Conservation (phyloP, 1,284 basidiomycete species). For the Dichomitus squalens region DNA sequence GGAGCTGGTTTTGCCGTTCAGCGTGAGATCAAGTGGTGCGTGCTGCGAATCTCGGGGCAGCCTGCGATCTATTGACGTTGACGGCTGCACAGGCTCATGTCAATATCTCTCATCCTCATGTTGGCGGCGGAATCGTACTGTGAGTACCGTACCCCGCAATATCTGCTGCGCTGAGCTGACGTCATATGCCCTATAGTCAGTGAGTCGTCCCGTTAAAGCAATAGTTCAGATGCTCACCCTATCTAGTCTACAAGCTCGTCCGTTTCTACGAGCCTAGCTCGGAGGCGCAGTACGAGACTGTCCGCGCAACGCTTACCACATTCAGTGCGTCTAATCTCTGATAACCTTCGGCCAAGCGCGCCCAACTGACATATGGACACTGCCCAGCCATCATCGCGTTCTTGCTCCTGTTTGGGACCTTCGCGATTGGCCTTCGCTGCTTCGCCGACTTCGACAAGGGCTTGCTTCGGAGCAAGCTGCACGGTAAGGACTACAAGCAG, state of each 20-base stretch:
- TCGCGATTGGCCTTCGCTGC: slow-evolving; percentile 74
- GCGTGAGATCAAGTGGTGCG: slow-evolving; percentile 76
- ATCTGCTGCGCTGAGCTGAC: not conserved
- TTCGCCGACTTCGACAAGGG: slow-evolving; percentile 81
- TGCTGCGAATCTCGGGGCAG: not conserved
- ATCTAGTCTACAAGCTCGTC: slow-evolving; percentile 75
- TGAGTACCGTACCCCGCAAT: slow-evolving; percentile 41
- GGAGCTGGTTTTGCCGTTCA: slow-evolving; percentile 71
- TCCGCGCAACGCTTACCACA: slow-evolving; percentile 72
- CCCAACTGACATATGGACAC: not conserved
- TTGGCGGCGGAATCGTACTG: slow-evolving; percentile 74
- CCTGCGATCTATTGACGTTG: not conserved
- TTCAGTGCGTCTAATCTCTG: slow-evolving; percentile 64
- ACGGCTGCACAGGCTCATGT: slow-evolving; percentile 68
- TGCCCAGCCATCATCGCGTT: slow-evolving; percentile 70
- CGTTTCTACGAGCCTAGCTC: slow-evolving; percentile 73
- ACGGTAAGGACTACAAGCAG: slow-evolving; percentile 60
- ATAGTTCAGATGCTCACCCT: not conserved
- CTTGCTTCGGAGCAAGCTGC: slow-evolving; percentile 65
- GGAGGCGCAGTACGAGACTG: slow-evolving; percentile 58
- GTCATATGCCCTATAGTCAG: slow-evolving; percentile 44
- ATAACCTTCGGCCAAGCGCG: not conserved
- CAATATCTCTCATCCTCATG: slow-evolving; percentile 69
- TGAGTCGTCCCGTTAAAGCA: slow-evolving; percentile 35
- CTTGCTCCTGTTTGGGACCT: slow-evolving; percentile 69